Conservation (phyloP, 2,329 filamentous ascomycete genomes). For the Ophiocordyceps camponoti-floridani region DNA sequence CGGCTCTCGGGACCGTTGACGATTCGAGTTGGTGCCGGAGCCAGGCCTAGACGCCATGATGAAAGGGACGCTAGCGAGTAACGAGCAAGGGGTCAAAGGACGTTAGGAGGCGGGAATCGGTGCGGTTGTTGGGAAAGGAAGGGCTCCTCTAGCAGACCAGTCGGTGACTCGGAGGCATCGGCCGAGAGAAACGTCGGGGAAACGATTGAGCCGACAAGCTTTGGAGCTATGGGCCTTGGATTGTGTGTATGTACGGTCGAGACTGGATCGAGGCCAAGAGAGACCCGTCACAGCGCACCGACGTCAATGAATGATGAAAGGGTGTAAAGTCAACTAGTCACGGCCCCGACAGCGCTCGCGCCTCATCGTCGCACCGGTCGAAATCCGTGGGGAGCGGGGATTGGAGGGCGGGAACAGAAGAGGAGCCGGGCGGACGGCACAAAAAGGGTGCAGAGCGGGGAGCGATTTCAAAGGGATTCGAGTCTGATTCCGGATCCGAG, state of each 20-base stretch:
- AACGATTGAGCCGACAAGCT: not conserved
- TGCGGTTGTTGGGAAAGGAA: not conserved
- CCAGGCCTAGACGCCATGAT: constrained; percentile 16
- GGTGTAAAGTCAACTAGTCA: not conserved
- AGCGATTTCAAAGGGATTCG: too few species aligned
- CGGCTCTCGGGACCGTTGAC: constrained; percentile 12
- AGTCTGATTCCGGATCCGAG: too few species aligned
- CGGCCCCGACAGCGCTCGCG: too few species aligned
- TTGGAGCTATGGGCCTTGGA: not conserved
- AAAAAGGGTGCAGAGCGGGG: too few species aligned
- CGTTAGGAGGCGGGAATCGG: not conserved
- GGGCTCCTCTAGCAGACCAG: not conserved
- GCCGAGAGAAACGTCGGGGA: not conserved
- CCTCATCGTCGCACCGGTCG: not conserved
- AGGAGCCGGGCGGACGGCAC: too few species aligned
- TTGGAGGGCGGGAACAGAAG: too few species aligned
- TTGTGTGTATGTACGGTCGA: too few species aligned
- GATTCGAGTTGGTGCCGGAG: constrained; percentile 12
- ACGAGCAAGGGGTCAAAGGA: not conserved
- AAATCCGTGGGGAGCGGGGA: too few species aligned
- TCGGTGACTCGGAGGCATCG: not conserved
- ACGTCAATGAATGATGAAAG: not conserved
- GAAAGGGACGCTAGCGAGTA: not conserved
- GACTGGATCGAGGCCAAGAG: too few species aligned
- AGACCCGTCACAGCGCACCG: too few species aligned